Evolutionary conservation across 331 rosid species (phyloP).

Genomic region (Pyrus hybrid): DNA sequence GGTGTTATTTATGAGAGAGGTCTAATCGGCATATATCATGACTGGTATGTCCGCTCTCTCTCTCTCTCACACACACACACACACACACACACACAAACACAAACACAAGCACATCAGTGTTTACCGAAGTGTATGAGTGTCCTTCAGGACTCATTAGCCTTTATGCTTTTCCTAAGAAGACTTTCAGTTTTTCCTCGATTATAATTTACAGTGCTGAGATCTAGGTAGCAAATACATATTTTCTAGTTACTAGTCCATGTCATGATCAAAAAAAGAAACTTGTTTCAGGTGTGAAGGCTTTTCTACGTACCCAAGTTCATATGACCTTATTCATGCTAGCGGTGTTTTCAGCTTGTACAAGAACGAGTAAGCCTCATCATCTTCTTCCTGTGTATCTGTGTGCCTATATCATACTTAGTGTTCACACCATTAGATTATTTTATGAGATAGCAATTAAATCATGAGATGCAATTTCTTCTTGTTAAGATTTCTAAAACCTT

Average conservation of each 20-base stretch:
- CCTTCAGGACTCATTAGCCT: not conserved
- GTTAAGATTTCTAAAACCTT: not conserved
- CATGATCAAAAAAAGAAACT: not conserved
- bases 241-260: not conserved
- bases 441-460: not conserved
- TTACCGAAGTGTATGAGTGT: not conserved
- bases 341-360: slow-evolving; percentile 74
- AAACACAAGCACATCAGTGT: not conserved
- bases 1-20: slow-evolving; percentile 92
- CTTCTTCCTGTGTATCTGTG: slow-evolving; percentile 6
- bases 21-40: slow-evolving; percentile 91
- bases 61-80: not conserved
- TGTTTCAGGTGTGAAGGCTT: slow-evolving; percentile 93
- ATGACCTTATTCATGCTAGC: slow-evolving; percentile 78
- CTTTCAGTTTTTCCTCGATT: not conserved
- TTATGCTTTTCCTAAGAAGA: not conserved
- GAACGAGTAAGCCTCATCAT: slow-evolving; percentile 50
- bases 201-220: not conserved
- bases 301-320: slow-evolving; percentile 97
- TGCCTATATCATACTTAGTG: not conserved
- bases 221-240: not conserved
- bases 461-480: not conserved
- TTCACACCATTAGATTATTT: not conserved
- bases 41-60: slow-evolving; percentile 48
- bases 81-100: not conserved